Evolutionary conservation across 2,329 filamentous ascomycete genomes (phyloP).

Genomic region (Huntiella abstrusa): DNA sequence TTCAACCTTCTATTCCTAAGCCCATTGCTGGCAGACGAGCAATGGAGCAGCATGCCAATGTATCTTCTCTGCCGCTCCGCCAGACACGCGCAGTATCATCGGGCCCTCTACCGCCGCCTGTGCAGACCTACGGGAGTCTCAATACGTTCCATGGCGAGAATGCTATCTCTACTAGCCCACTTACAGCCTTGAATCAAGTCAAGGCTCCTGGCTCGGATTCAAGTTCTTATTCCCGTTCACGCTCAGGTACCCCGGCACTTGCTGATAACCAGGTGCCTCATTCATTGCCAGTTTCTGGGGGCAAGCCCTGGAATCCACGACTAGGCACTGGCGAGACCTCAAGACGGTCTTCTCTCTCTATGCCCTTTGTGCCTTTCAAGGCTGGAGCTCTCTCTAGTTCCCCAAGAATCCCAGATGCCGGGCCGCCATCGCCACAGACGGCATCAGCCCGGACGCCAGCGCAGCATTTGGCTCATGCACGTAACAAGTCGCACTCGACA

Average conservation of each 20-base stretch:
- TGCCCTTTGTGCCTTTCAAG: conserved; percentile 88
- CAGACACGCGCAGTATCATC: background rate
- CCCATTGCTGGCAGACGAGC: conserved; percentile 19
- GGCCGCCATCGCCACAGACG: conserved; percentile 26
- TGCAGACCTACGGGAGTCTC: conserved; percentile 69
- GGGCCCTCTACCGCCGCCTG: background rate
- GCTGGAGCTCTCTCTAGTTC: conserved; percentile 86
- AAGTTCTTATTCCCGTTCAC: conserved; percentile 36
- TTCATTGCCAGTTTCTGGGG: conserved; percentile 29
- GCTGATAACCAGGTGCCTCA: conserved; percentile 26
- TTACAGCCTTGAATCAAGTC: conserved; percentile 61
- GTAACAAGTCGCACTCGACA: conserved; percentile 9
- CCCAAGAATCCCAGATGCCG: conserved; percentile 36
- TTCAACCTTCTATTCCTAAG: conserved; percentile 55
- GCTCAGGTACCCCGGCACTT: conserved; percentile 16
- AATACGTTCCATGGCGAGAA: conserved; percentile 78
- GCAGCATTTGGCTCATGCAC: conserved; percentile 5
- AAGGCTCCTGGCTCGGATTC: conserved; percentile 41
- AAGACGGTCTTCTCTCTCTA: conserved; percentile 65
- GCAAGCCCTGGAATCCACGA: conserved; percentile 4
- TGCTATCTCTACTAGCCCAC: conserved; percentile 61
- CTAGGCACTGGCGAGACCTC: conserved; percentile 5
- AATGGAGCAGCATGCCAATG: conserved; percentile 4
- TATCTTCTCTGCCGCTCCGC: background rate
- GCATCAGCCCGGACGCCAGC: conserved; percentile 19